phyloP scores from a whole-genome alignment of 2,329 filamentous ascomycete species.

The Magnaporthiopsis incrustans region DNA sequence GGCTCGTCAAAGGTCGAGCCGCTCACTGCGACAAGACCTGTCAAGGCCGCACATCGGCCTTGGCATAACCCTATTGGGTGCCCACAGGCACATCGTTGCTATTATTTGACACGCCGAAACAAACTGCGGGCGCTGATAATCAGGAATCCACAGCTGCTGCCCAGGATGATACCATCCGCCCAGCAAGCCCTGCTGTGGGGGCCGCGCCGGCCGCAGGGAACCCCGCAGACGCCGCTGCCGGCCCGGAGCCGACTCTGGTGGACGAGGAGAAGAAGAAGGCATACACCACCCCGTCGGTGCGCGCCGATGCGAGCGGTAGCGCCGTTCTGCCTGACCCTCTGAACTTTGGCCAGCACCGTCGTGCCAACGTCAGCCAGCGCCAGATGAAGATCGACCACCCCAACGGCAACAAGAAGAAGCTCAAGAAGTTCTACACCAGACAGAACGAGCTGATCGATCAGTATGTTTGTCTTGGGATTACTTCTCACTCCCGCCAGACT shows the following conservation, averaged over 20 bases:
- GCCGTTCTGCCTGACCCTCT: constrained; percentile 24
- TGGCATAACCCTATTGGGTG: not conserved
- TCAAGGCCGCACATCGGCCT: not conserved
- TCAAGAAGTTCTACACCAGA: constrained; percentile 38
- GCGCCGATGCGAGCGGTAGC: constrained; percentile 2
- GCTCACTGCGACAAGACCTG: not conserved
- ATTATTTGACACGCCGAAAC: not conserved
- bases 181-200: not conserved
- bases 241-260: not conserved
- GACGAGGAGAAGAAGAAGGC: not conserved
- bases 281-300: not conserved
- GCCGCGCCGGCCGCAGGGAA: not conserved
- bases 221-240: not conserved
- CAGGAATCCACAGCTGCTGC: not conserved
- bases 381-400: constrained; percentile 42
- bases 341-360: constrained; percentile 31
- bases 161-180: not conserved
- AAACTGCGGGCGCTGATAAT: not conserved
- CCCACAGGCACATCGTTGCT: not conserved
- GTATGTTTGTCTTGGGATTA: not conserved
- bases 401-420: constrained; percentile 30
- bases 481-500: not conserved
- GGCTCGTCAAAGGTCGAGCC: not conserved
- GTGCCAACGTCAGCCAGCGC: constrained; percentile 30
- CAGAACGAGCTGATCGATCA: constrained; percentile 42